A percentile compares a stretch with the other conserved stretches of the same genome.
These are phyloP conservation scores for Bipolaris oryzae DNA, from an alignment of 2,329 filamentous ascomycete genomes.

Conservation along the genomic window DNA sequence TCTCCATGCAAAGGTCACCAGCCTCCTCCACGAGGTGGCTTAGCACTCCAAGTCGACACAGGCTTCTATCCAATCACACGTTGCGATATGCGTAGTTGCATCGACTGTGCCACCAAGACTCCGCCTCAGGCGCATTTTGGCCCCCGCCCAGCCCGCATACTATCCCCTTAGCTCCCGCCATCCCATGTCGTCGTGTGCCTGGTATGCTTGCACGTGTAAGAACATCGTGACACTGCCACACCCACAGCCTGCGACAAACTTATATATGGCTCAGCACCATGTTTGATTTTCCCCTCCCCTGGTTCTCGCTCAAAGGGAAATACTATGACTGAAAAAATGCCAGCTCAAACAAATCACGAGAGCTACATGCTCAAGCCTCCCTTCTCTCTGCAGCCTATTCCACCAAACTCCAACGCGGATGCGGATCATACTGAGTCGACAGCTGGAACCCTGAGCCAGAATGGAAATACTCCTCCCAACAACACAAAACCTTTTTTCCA, in stretches of 20 bases:
- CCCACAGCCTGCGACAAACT: slow-evolving; percentile 4
- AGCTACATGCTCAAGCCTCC: slow-evolving; percentile 24
- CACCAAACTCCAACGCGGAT: slow-evolving; percentile 15
- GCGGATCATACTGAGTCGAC: slow-evolving; percentile 13
- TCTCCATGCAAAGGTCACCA: not conserved
- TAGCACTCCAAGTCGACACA: not conserved
- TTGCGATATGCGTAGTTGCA: not conserved
- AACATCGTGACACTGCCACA: slow-evolving; percentile 14
- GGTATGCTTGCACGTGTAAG: not conserved
- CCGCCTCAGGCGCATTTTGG: slow-evolving; percentile 4
- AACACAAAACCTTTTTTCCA: slow-evolving; percentile 30
- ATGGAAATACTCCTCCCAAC: not conserved
- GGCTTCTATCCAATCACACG: slow-evolving; percentile 6
- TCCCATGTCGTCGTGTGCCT: slow-evolving; percentile 2
- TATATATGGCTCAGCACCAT: slow-evolving; percentile 5
- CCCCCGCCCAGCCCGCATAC: slow-evolving; percentile 11
- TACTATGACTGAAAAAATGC: slow-evolving; percentile 26
- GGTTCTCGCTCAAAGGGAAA: slow-evolving; percentile 4
- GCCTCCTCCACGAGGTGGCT: not conserved
- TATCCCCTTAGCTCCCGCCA: slow-evolving; percentile 10
- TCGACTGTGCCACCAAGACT: not conserved
- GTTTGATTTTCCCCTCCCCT: not conserved
- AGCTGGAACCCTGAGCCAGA: not conserved
- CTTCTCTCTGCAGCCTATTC: slow-evolving; percentile 32
- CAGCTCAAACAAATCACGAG: slow-evolving; percentile 3